phyloP scores from a whole-genome alignment of 2,329 filamentous ascomycete genomes.

The Ascosphaera apis region DNA sequence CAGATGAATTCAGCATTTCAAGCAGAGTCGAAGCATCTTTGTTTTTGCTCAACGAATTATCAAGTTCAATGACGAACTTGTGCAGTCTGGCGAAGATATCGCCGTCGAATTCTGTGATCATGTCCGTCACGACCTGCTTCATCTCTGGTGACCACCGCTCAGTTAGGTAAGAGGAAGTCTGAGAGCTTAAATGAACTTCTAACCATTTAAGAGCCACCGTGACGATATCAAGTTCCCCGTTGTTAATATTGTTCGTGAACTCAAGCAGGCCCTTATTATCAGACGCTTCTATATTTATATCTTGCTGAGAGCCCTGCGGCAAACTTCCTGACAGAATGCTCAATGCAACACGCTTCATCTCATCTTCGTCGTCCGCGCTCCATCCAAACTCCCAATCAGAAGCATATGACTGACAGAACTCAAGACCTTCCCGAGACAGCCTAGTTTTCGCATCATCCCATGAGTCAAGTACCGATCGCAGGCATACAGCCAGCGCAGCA shows the following conservation, averaged over 20 bases:
- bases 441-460: constrained; percentile 24
- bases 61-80: constrained; percentile 14
- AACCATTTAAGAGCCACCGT: constrained; percentile 29
- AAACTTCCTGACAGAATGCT: no score
- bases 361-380: no score
- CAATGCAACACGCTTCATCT: no score
- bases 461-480: constrained; percentile 19
- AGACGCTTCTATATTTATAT: no score
- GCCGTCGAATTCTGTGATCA: constrained; percentile 31
- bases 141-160: constrained; percentile 31
- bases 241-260: background rate
- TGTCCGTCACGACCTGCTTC: constrained; percentile 30
- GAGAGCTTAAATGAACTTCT: constrained; percentile 25
- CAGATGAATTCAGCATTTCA: no score
- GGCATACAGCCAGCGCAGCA: constrained; percentile 17
- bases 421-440: constrained; percentile 22
- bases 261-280: no score
- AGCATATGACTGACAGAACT: no score
- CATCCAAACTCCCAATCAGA: no score
- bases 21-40: no score
- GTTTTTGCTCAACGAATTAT: no score
- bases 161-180: constrained; percentile 26
- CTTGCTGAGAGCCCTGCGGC: no score
- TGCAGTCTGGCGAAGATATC: constrained; percentile 23
- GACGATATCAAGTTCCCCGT: background rate